These are phyloP conservation scores for Phytophthora fragariaefolia DNA, from an alignment of 352 stramenopile species.

Conservation along the genomic window DNA sequence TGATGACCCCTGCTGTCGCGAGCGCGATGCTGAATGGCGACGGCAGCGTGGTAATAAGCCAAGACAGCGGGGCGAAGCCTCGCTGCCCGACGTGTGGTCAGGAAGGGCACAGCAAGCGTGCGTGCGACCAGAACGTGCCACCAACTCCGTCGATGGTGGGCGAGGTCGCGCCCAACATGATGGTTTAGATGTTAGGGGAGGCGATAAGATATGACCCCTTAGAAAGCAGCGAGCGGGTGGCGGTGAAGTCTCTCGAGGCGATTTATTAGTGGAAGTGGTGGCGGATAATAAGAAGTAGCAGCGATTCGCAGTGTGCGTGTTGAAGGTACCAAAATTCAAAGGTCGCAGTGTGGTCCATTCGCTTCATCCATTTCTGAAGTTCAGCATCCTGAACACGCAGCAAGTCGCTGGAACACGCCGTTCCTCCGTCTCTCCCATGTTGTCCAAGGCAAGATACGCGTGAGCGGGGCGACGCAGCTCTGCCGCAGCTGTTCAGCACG, in stretches of 20 bases:
- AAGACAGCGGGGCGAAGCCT: slow-evolving; percentile 22
- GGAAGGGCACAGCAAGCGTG: slow-evolving; percentile 41
- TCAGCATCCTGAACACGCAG: too few relatives aligned
- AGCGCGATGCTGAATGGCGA: slow-evolving; percentile 14
- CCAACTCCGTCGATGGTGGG: background rate
- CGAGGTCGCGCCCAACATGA: slow-evolving; percentile 22
- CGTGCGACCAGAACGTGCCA: slow-evolving; percentile 22
- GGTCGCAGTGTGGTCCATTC: too few relatives aligned
- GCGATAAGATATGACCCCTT: background rate
- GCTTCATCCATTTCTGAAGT: too few relatives aligned
- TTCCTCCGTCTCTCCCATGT: too few relatives aligned
- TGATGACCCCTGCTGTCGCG: slow-evolving; percentile 18
- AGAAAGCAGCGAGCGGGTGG: slow-evolving; percentile 8
- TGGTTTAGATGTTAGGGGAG: slow-evolving; percentile 26
- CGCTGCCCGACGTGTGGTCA: slow-evolving; percentile 36
- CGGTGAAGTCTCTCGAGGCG: background rate
- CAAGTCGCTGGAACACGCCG: too few relatives aligned
- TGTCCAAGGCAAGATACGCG: too few relatives aligned
- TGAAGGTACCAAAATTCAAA: slow-evolving; percentile 52
- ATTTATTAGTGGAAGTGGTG: background rate
- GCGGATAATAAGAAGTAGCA: background rate
- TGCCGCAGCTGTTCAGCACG: too few relatives aligned
- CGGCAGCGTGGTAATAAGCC: slow-evolving; percentile 7
- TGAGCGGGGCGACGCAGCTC: too few relatives aligned
- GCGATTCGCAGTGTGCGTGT: background rate